Percentiles rank a stretch among this genome's conserved stretches.
Conservation (phyloP, 164 flowering plant genomes). For the Vitis rotundifolia region DNA sequence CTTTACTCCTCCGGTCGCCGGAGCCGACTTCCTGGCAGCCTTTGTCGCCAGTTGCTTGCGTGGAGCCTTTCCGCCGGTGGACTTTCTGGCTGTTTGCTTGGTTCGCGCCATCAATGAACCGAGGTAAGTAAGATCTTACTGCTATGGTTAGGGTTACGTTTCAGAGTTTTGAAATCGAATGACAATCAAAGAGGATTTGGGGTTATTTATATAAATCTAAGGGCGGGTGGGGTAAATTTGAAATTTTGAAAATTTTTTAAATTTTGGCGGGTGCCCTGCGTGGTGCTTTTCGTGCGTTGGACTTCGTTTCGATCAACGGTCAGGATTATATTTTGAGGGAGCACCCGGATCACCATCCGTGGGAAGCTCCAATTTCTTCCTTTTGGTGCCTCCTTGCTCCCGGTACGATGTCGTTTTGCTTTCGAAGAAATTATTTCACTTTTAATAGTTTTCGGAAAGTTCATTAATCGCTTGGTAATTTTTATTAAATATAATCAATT, state of each 20-base stretch:
- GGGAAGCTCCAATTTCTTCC: background rate
- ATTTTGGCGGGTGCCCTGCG: background rate
- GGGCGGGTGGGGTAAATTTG: background rate
- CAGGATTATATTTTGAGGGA: background rate
- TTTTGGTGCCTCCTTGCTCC: background rate
- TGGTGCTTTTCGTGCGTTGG: background rate
- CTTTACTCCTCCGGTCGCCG: conserved; percentile 2
- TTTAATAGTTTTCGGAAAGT: no score
- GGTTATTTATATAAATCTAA: background rate
- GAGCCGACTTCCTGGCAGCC: conserved; percentile 21
- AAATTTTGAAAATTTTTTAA: background rate
- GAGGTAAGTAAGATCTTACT: background rate
- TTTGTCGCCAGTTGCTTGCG: conserved; percentile 24
- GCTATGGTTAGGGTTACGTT: background rate
- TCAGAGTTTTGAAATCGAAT: background rate
- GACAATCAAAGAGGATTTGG: background rate
- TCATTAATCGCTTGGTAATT: no score
- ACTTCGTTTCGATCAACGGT: background rate
- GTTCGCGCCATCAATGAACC: conserved; percentile 15
- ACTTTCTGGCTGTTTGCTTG: conserved; percentile 1
- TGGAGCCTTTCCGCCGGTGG: conserved; percentile 22
- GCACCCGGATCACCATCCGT: conserved; percentile 11
- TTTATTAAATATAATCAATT: no score
- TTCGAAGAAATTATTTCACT: no score
- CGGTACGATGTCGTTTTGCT: no score